Conservation (phyloP, 306 rosid genomes). For the Quercus ilex region DNA sequence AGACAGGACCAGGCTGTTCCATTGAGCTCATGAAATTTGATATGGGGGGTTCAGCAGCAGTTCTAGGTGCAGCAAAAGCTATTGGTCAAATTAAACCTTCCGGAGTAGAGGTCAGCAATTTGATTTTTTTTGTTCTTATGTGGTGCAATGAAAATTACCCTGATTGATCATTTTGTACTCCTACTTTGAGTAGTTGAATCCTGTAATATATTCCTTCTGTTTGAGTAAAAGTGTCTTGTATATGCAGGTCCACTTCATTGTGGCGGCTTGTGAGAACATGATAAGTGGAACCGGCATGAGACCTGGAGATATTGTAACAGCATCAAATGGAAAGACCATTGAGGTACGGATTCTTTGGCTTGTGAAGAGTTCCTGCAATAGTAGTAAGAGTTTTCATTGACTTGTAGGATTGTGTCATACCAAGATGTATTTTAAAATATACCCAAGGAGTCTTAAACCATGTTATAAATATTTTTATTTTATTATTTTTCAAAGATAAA, state of each 20-base stretch:
- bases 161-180: not conserved
- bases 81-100: constrained; percentile 93
- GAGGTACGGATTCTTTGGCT: constrained; percentile 54
- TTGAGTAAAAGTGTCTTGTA: not conserved
- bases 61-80: constrained; percentile 97
- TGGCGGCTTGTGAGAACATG: constrained; percentile 99
- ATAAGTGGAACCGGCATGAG: constrained; percentile 99
- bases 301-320: constrained; percentile 95
- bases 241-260: constrained; percentile 91
- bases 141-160: not conserved
- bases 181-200: constrained; percentile 5
- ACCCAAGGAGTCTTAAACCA: not conserved
- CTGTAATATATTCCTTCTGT: constrained; percentile 1
- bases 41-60: constrained; percentile 99
- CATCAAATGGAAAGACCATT: constrained; percentile 99
- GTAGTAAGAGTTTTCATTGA: not conserved
- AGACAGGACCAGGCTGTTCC: constrained; percentile 95
- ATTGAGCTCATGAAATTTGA: constrained; percentile 90
- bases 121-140: constrained; percentile 12
- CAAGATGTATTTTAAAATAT: not conserved
- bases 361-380: not conserved
- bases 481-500: not conserved
- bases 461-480: not conserved
- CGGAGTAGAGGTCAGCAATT: constrained; percentile 82
- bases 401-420: not conserved